A percentile compares a stretch with the other conserved stretches of the same genome.
Conservation (phyloP, 2,329 filamentous ascomycete genomes). For the Fusarium concolor region DNA sequence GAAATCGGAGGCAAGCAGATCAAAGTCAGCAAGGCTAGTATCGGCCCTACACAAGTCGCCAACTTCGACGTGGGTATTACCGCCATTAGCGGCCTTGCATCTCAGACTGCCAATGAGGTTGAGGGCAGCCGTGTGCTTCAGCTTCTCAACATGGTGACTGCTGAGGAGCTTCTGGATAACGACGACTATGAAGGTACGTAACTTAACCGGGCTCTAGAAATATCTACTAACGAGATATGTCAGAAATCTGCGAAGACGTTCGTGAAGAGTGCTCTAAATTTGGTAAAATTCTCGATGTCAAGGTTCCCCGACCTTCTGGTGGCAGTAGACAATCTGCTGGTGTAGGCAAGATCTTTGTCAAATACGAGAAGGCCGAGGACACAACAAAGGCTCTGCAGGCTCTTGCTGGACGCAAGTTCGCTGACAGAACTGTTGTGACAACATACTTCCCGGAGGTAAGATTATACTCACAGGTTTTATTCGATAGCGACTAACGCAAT, state of each 20-base stretch:
- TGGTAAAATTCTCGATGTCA: conserved; percentile 85
- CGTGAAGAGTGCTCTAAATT: conserved; percentile 94
- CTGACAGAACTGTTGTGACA: conserved; percentile 93
- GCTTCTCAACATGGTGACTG: conserved; percentile 97
- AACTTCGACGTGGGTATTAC: conserved; percentile 96
- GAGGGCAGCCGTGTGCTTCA: conserved; percentile 89
- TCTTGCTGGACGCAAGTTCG: conserved; percentile 95
- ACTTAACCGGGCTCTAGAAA: background rate
- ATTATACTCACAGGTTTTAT: background rate
- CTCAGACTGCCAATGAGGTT: conserved; percentile 81
- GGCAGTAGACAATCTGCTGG: conserved; percentile 86
- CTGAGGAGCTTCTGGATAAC: conserved; percentile 91
- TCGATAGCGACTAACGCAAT: conserved; percentile 48
- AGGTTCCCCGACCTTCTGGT: conserved; percentile 88
- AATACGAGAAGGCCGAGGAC: conserved; percentile 82
- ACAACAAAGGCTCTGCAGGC: conserved; percentile 87
- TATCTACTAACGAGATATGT: conserved; percentile 49
- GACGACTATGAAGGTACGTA: conserved; percentile 92
- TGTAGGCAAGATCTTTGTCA: conserved; percentile 98
- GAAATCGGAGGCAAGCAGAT: conserved; percentile 88
- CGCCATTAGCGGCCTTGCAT: conserved; percentile 97
- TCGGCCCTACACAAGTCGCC: conserved; percentile 91
- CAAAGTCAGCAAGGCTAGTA: conserved; percentile 88
- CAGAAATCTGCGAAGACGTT: conserved; percentile 97
- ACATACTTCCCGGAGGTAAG: conserved; percentile 94